Conservation (phyloP, 2,329 filamentous ascomycete species). For the Fusarium drepaniforme region DNA sequence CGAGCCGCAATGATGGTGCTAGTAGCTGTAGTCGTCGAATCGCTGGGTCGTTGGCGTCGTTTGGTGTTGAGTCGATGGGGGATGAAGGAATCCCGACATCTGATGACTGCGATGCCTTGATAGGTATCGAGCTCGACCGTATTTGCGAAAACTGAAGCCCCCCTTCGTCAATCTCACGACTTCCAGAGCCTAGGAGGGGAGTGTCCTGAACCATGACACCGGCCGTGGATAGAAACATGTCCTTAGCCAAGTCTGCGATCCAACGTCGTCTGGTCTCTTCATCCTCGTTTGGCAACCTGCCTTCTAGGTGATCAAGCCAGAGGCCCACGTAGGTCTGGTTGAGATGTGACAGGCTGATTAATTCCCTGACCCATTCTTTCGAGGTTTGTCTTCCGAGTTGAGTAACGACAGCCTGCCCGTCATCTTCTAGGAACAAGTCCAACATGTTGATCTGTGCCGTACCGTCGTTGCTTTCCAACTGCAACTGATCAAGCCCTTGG, state of each 20-base stretch:
- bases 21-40: constrained; percentile 52
- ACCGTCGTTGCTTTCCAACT: constrained; percentile 24
- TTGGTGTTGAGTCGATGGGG: constrained; percentile 22
- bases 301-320: constrained; percentile 48
- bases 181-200: constrained; percentile 44
- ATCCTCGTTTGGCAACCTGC: constrained; percentile 39
- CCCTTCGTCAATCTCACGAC: constrained; percentile 8
- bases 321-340: constrained; percentile 46
- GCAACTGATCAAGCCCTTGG: constrained; percentile 7
- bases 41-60: constrained; percentile 42
- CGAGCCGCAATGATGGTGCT: constrained; percentile 45
- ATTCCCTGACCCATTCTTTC: constrained; percentile 39
- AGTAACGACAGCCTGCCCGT: constrained; percentile 46
- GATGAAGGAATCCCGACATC: constrained; percentile 37
- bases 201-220: constrained; percentile 52
- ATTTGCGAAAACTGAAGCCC: constrained; percentile 9
- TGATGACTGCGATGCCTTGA: constrained; percentile 43
- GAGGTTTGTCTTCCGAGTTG: constrained; percentile 44
- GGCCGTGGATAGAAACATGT: constrained; percentile 51
- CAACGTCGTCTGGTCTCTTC: constrained; percentile 42
- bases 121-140: constrained; percentile 28
- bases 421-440: constrained; percentile 42
- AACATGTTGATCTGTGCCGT: constrained; percentile 46
- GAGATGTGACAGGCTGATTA: constrained; percentile 45
- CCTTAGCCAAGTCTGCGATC: constrained; percentile 49